Evolutionary conservation across 108 stramenopile species (phyloP).

Genomic region (Fragilaria radians): DNA sequence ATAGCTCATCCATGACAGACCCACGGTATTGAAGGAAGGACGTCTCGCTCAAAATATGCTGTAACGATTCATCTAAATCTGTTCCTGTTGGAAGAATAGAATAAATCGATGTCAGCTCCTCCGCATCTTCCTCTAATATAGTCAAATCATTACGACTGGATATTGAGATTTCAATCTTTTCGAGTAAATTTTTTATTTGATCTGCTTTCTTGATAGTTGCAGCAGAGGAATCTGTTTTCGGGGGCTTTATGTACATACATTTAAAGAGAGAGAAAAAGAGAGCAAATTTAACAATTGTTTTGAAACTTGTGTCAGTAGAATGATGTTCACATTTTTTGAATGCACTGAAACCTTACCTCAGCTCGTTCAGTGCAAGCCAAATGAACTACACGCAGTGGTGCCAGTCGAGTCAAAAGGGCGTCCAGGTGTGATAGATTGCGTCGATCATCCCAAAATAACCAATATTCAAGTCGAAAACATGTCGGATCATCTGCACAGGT

Average conservation of each 20-base stretch:
- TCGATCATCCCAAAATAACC: constrained; percentile 50
- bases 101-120: background rate
- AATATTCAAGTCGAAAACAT: constrained; percentile 36
- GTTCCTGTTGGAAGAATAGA: background rate
- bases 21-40: constrained; percentile 13
- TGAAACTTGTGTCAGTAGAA: background rate
- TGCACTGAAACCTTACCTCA: background rate
- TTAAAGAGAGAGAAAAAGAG: background rate
- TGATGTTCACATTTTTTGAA: background rate
- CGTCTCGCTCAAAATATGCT: constrained; percentile 2
- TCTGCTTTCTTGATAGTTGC: background rate
- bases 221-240: background rate
- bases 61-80: background rate
- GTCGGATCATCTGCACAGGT: constrained; percentile 25
- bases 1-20: constrained; percentile 8
- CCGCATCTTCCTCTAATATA: background rate
- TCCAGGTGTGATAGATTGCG: constrained; percentile 56
- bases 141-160: constrained; percentile 1
- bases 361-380: constrained; percentile 29
- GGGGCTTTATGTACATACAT: background rate
- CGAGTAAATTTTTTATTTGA: background rate
- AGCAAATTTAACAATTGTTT: background rate
- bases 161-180: background rate
- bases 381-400: constrained; percentile 27
- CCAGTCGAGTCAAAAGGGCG: constrained; percentile 43